These are phyloP conservation scores for Dioscorea zingiberensis DNA, from an alignment of 106 monocot species.

Conservation along the genomic window DNA sequence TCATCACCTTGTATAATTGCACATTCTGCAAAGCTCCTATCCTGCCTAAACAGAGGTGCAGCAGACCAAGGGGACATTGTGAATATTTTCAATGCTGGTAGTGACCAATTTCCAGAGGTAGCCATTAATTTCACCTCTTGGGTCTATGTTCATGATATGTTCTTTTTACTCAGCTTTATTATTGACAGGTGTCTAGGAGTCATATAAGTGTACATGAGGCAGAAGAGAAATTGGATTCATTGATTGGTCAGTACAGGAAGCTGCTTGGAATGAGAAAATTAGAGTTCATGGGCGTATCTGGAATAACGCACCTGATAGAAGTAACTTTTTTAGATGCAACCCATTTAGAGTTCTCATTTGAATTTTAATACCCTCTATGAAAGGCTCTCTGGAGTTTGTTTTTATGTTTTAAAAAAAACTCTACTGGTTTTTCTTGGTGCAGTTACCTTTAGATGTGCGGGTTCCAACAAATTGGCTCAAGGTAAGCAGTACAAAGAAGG, in stretches of 20 bases:
- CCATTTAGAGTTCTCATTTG: no score
- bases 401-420: no score
- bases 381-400: no score
- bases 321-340: constrained; percentile 24
- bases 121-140: no score
- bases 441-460: constrained; percentile 56
- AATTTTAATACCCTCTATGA: no score
- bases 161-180: constrained; percentile 3
- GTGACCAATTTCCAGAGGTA: constrained; percentile 82
- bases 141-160: neutral
- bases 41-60: constrained; percentile 77
- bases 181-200: constrained; percentile 49
- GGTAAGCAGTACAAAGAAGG: constrained; percentile 88
- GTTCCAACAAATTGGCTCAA: constrained; percentile 87
- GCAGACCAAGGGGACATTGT: constrained; percentile 65
- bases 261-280: constrained; percentile 67
- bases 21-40: constrained; percentile 64
- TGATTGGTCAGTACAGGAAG: constrained; percentile 68
- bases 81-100: constrained; percentile 62
- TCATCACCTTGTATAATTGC: constrained; percentile 68
- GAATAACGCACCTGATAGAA: constrained; percentile 89
- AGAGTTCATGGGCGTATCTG: constrained; percentile 75
- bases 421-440: neutral
- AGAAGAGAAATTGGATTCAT: constrained; percentile 63
- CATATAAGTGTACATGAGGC: constrained; percentile 41